phyloP scores from a whole-genome alignment of 306 rosid species.

The Quercus mongolica region DNA sequence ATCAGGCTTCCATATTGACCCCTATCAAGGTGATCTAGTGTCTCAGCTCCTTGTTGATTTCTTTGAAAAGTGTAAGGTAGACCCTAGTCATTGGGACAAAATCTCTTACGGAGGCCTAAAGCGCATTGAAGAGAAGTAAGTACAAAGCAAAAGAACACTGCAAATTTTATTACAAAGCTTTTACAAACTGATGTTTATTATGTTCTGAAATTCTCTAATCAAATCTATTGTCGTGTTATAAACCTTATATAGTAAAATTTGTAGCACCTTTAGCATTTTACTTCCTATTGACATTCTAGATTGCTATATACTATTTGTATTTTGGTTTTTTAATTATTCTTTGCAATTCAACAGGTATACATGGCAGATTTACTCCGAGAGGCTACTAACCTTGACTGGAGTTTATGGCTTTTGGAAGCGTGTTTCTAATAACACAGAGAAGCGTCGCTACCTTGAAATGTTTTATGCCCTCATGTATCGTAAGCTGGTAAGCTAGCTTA shows the following conservation, averaged over 20 bases:
- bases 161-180: no score
- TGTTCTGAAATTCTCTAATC: neutral
- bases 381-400: slow-evolving; percentile 89
- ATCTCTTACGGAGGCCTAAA: slow-evolving; percentile 79
- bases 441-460: slow-evolving; percentile 97
- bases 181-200: no score
- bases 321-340: neutral
- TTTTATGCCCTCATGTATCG: slow-evolving; percentile 96
- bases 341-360: slow-evolving; percentile 56
- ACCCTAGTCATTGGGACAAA: slow-evolving; percentile 79
- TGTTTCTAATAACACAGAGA: slow-evolving; percentile 90
- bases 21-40: slow-evolving; percentile 87
- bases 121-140: slow-evolving; percentile 91
- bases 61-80: slow-evolving; percentile 71
- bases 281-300: no score
- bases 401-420: slow-evolving; percentile 99
- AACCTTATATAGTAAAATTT: no score
- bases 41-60: slow-evolving; percentile 81
- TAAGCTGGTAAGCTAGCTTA: slow-evolving; percentile 56
- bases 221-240: no score
- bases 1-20: slow-evolving; percentile 94
- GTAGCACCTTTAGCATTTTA: no score
- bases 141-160: no score
- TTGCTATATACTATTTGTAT: neutral
- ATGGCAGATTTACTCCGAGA: slow-evolving; percentile 92